Percentiles rank a stretch among this genome's conserved stretches.
These are phyloP conservation scores for Rhodosporidiobolus odoratus DNA, from an alignment of 768 basidiomycete genomes.

Conservation along the genomic window DNA sequence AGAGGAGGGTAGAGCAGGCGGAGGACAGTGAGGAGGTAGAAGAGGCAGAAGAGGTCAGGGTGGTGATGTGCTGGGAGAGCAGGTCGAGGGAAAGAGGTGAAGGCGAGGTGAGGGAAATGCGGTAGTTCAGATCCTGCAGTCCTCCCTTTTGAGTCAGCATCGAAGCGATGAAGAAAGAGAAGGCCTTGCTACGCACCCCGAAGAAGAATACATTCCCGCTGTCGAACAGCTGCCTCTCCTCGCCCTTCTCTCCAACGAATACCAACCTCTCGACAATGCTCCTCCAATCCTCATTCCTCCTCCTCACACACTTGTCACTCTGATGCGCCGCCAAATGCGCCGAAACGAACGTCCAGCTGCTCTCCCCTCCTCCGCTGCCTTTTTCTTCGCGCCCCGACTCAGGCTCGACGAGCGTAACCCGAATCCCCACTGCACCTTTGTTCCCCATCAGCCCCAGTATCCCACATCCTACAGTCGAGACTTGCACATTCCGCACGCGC, in stretches of 20 bases:
- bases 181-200: conserved; percentile 70
- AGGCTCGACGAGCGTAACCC: conserved; percentile 53
- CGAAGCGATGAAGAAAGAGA: conserved; percentile 45
- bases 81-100: conserved; percentile 49
- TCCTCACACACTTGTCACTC: conserved; percentile 52
- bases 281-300: conserved; percentile 69
- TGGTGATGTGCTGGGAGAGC: conserved; percentile 42
- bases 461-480: conserved; percentile 66
- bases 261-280: conserved; percentile 75
- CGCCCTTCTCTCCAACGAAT: conserved; percentile 56
- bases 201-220: conserved; percentile 88
- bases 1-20: too few species aligned
- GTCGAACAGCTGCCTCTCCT: conserved; percentile 55
- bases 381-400: conserved; percentile 46
- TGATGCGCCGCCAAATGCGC: conserved; percentile 85
- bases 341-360: conserved; percentile 67
- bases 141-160: background rate
- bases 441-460: conserved; percentile 79
- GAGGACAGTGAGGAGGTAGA: too few species aligned
- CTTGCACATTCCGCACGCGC: conserved; percentile 60
- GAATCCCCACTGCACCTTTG: conserved; percentile 86
- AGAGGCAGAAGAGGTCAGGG: too few species aligned
- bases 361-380: conserved; percentile 54
- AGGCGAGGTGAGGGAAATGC: conserved; percentile 22
- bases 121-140: conserved; percentile 51